Base-by-base conservation (phyloP, 331 rosid species). In the Telfairia occidentalis region DNA sequence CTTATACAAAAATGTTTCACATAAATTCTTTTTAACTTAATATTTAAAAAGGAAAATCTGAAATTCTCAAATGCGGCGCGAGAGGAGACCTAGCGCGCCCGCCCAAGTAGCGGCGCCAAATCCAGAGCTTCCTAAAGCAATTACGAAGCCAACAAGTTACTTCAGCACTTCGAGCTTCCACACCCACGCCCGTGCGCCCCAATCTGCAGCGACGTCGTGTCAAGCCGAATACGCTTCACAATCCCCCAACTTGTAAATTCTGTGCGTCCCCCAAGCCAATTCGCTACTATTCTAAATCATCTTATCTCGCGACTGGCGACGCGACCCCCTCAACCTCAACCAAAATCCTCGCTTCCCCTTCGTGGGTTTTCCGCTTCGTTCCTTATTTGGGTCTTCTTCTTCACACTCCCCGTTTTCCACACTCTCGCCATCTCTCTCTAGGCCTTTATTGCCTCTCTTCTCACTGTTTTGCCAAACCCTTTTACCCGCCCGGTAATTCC, bases 391-490 rank as follows among this genome's bases (percentile, higher is more conserved):
- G 49, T 12, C 18, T 12, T 53, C 28, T 29, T 63, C 46, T 34
- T 63, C 46, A 0, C 53, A 52, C 58, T 3, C 26, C 19, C 26
- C 23, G 55, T 49, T 18, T 49, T 16, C 55, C 19, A n/a, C n/a
- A n/a, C n/a, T 32, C 5, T 5, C 37, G 52, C 18, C 16, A 46
- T 46, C 52, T 12, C 52, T n/a, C 5, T 46, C 52, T 46, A 40
- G n/a, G n/a, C n/a, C n/a, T n/a, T n/a, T n/a, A n/a, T 35, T 63
- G 3, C 1, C 71, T 18, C 8, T 63, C 18, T 35, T 1, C 74
- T 13, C 37, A 5, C 74, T 69, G 37, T 69, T 69, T 69, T 24
- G 12, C 3, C 38, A 13, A 69, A 69, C 74, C 74, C 74, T 69
- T 69, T 26, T 23, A 8, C 42, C 42, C 6, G 2, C 1, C 3